A percentile compares a stretch with the other conserved stretches of the same genome.
phyloP scores from a whole-genome alignment of 2,329 filamentous ascomycete genomes.

The Aspergillus oerlinghausenensis region DNA sequence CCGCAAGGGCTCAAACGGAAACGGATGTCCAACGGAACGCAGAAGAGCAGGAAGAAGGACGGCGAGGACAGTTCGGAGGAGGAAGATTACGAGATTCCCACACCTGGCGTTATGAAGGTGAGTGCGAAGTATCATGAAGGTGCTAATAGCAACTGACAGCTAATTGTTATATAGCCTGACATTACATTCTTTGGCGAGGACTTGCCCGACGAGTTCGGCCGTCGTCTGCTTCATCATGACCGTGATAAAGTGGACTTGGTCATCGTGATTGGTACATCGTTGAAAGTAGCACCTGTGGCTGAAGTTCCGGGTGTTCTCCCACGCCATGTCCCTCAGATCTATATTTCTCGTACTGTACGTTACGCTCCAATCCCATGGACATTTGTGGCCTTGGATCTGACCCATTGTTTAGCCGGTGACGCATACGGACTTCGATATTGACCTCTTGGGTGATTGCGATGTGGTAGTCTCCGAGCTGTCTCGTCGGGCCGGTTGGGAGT shows the following conservation, averaged over 20 bases:
- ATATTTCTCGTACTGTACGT: conserved; percentile 71
- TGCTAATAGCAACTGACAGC: conserved; percentile 1
- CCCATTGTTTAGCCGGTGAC: conserved; percentile 56
- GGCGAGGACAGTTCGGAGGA: conserved; percentile 54
- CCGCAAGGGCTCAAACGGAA: conserved; percentile 50
- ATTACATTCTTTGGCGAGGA: conserved; percentile 97
- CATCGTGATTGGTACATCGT: conserved; percentile 90
- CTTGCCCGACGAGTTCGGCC: conserved; percentile 77
- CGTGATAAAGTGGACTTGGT: conserved; percentile 78
- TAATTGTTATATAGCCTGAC: conserved; percentile 58
- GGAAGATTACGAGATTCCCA: conserved; percentile 60
- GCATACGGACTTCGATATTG: conserved; percentile 94
- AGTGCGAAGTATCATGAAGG: conserved; percentile 3
- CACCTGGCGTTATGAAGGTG: conserved; percentile 74
- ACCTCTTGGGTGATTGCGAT: conserved; percentile 93
- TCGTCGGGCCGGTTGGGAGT: conserved; percentile 71
- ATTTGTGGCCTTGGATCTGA: background rate
- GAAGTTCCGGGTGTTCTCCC: conserved; percentile 82
- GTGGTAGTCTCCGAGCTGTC: conserved; percentile 83
- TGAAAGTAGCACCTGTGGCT: conserved; percentile 92
- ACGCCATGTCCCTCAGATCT: conserved; percentile 78
- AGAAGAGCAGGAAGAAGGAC: conserved; percentile 52
- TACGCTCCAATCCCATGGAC: background rate
- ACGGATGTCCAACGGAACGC: conserved; percentile 45
- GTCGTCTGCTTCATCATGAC: conserved; percentile 76